Conservation (phyloP, 441 rosid species). For the Francoa sonchifolia region DNA sequence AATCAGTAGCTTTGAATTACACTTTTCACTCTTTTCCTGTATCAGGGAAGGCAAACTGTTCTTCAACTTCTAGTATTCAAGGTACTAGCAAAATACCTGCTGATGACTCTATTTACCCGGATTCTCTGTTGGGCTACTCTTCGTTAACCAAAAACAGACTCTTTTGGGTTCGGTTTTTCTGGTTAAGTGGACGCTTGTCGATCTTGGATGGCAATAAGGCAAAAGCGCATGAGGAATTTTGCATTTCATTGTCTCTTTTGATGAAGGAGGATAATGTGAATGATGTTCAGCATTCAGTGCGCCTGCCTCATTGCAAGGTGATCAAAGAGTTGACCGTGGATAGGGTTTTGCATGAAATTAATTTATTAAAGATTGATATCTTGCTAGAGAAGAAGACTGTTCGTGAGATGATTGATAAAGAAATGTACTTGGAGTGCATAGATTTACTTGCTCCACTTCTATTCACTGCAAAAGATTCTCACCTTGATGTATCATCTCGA, state of each 20-base stretch:
- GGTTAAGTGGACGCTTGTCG: constrained; percentile 88
- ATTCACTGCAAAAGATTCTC: constrained; percentile 37
- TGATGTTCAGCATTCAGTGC: constrained; percentile 30
- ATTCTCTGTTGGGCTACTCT: constrained; percentile 17
- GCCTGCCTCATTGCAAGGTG: constrained; percentile 58
- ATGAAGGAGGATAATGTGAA: constrained; percentile 27
- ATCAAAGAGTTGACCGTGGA: constrained; percentile 51
- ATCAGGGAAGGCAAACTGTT: constrained; percentile 24
- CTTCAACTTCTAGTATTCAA: constrained; percentile 25
- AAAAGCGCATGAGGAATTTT: constrained; percentile 70
- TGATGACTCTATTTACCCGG: constrained; percentile 15
- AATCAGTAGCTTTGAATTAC: constrained; percentile 66
- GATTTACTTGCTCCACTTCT: constrained; percentile 71
- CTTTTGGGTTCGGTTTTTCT: constrained; percentile 83
- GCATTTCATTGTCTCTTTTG: constrained; percentile 56
- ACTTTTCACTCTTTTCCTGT: constrained; percentile 28
- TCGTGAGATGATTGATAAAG: constrained; percentile 69
- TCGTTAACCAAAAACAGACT: constrained; percentile 30
- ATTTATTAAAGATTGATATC: constrained; percentile 64
- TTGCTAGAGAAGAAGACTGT: constrained; percentile 65
- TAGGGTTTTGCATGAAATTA: constrained; percentile 63
- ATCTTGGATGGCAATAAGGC: constrained; percentile 63
- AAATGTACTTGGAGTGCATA: constrained; percentile 56
- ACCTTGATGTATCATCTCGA: constrained; percentile 32
- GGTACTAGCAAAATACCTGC: constrained; percentile 23